Evolutionary conservation across 1,139 yeast genomes (phyloP), one percentile per base, ranked within the genome.

Genomic region (Geotrichum macrosporum): DNA sequence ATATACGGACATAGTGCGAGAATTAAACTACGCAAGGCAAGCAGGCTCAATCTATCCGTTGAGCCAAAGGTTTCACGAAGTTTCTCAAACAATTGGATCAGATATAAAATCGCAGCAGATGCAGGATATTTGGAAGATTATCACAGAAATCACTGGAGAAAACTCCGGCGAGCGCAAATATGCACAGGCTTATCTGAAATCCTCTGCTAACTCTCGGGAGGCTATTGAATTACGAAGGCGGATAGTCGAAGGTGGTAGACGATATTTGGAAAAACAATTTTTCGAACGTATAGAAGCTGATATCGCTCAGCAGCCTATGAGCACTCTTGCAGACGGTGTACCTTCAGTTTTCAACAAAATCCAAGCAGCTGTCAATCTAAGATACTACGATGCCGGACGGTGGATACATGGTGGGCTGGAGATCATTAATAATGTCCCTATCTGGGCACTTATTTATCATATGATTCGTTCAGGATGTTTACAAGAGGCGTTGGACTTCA

Each of bases 401-500:
- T 78, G 82, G 80, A 71, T 70, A 42, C 58, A 73, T 37, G 68
- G 72, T 8, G 74, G 75, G 50, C 57, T 82, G 44, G 75, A 81
- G 32, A 68, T 80, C 50, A 80, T 87, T 21, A 89, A 92, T 65
- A 89, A 89, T 10, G 72, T 78, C 1, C 97, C 97, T 3, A 77
- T 92, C 18, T 92, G 98, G 98, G 95, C 96, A 0, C 69, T 88
- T 44, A 69, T 92, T 4, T 94, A 84, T 62, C 89, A 85, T 64
- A 72, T 92, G 56, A 66, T 92, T 48, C 80, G 98, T 59, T 80
- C 92, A 5, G 98, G 98, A 1, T 77, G 84, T 55, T 70, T 78
- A 53, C 69, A 77, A 35, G 98, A 89, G 54, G 96, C 95, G 0
- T 69, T 84, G 36, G 81, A 78, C 42, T 74, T 77, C 35, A 72